These are phyloP conservation scores for Cucumis cinereus DNA, from an alignment of 306 rosid genomes.

Conservation along the genomic window DNA sequence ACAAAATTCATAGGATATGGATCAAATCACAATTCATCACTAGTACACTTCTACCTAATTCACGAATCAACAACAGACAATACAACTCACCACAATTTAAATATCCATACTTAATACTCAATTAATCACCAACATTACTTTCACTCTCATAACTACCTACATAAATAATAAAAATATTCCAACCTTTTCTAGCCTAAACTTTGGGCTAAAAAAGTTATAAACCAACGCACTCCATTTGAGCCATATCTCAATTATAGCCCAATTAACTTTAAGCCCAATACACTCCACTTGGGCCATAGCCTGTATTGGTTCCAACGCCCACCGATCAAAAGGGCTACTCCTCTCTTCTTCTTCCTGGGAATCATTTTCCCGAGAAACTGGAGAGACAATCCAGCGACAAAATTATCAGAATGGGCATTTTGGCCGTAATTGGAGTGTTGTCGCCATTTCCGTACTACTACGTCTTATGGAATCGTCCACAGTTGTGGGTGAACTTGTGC, in stretches of 20 bases:
- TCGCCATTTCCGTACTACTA: slow-evolving; percentile 70
- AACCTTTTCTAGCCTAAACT: no score
- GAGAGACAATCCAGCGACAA: background rate
- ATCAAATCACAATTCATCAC: no score
- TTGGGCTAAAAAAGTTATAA: no score
- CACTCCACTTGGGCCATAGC: background rate
- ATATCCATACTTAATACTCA: no score
- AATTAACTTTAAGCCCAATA: background rate
- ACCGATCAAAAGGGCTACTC: background rate
- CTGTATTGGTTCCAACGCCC: background rate
- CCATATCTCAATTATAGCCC: background rate
- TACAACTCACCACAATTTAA: no score
- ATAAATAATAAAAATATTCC: no score
- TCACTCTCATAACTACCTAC: no score
- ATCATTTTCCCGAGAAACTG: slow-evolving; percentile 10
- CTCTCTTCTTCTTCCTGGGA: background rate
- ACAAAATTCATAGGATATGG: no score
- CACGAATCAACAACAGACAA: no score
- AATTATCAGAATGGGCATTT: slow-evolving; percentile 27
- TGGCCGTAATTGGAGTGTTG: slow-evolving; percentile 36
- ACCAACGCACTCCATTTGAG: background rate
- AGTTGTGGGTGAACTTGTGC: slow-evolving; percentile 64
- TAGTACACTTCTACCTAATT: no score
- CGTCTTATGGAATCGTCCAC: slow-evolving; percentile 56
- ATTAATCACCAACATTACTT: no score